Base-by-base conservation (phyloP, 2,329 filamentous ascomycete genomes). In the Cucurbitaria berberidis region DNA sequence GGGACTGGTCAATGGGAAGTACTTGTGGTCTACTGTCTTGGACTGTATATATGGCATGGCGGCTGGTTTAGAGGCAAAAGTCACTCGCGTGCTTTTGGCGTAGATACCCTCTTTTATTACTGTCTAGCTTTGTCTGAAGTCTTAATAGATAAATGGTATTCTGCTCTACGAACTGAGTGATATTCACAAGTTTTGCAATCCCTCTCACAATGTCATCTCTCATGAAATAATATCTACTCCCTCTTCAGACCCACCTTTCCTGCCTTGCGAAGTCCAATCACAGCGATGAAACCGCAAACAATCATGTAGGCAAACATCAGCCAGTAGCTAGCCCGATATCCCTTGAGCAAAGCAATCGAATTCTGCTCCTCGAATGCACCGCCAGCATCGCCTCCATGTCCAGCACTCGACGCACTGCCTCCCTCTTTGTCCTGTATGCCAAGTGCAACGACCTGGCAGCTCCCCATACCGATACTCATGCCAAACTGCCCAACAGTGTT, bases 401-500 rank as follows among this genome's bases (percentile, higher is more conserved):
- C 46, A 9, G 38, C 53, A 9, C 53, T 48, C 35, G 59, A 45
- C 8, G 55, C 54, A 21, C 16, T 39, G 3, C 26, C 50, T 27
- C 38, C 50, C 29, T 46, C 35, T 11, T 35, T 29, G 9, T 46
- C 50, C 41, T 59, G 51, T 0, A 68, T 57, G 0, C 64, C 58
- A 24, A 68, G 32, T n/a, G 67, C 59, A 21, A 69, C 60, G n/a
- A 70, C 65, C 47, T 69, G 68, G 44, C 63, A 66, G 18, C 54
- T 52, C 0, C 64, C 63, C 47, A 69, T 59, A 13, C 63, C 64
- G 19, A 71, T 32, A 18, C 57, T 80, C 40, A 83, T 70, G 0
- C 84, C 84, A 48, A 87, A 81, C 56, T 87, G 84, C 0, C 78
- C 73, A 0, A 82, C 75, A 0, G 84, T 85, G 55, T 85, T 86